phyloP scores from a whole-genome alignment of 2,329 filamentous ascomycete species.

The Fusarium sp. region DNA sequence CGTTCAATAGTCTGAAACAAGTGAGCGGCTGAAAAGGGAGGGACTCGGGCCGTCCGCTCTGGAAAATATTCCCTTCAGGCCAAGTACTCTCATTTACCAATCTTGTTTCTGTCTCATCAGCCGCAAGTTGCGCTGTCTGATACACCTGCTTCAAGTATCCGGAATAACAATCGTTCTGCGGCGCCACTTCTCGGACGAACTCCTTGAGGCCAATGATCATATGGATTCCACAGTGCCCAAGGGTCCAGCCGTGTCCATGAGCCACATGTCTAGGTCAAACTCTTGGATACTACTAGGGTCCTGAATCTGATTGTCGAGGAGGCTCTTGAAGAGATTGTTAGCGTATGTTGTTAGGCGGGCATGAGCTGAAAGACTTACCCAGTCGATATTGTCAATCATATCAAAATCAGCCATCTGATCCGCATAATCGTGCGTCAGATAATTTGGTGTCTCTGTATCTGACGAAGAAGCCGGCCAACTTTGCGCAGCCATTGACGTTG shows the following conservation, averaged over 20 bases:
- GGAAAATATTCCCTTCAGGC: too few species aligned
- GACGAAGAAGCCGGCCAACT: rapidly evolving
- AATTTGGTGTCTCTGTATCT: rapidly evolving
- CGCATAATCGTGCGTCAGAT: neutral
- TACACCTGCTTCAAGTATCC: too few species aligned
- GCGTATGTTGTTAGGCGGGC: rapidly evolving
- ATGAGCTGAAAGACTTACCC: slow-evolving; percentile 9
- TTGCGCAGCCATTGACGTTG: rapidly evolving
- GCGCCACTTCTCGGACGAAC: neutral
- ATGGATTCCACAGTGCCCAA: neutral
- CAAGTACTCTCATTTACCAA: too few species aligned
- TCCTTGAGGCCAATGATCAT: neutral
- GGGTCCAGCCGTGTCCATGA: slow-evolving; percentile 11
- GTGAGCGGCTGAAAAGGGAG: neutral
- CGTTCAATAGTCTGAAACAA: too few species aligned
- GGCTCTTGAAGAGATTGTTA: neutral
- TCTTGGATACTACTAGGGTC: neutral
- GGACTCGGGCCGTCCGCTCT: neutral
- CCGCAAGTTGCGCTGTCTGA: neutral
- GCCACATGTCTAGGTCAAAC: slow-evolving; percentile 29
- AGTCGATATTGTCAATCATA: slow-evolving; percentile 34
- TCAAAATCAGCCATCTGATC: slow-evolving; percentile 14
- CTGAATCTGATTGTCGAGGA: slow-evolving; percentile 32
- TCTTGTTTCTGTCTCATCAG: neutral
- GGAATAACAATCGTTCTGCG: neutral